Evolutionary conservation across 2,329 filamentous ascomycete species (phyloP).

Genomic region (Pseudogymnoascus sp.): DNA sequence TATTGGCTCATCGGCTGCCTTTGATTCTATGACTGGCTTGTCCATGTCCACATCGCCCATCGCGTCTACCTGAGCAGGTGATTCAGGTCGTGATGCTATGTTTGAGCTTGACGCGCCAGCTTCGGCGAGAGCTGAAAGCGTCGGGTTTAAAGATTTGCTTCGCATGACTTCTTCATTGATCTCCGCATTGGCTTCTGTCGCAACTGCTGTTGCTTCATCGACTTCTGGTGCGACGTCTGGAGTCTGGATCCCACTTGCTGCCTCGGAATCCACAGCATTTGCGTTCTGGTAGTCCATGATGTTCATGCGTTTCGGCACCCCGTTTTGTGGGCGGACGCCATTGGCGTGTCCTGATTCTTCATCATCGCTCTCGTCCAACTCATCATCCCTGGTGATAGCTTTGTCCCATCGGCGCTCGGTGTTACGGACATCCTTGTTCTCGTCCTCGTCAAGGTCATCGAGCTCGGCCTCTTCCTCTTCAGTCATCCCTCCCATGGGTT

Average conservation of each 20-base stretch:
- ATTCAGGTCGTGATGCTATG: constrained; percentile 24
- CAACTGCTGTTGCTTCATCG: constrained; percentile 21
- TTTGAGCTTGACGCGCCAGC: constrained; percentile 24
- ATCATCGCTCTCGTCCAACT: constrained; percentile 82
- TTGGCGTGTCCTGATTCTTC: constrained; percentile 71
- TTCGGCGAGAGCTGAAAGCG: constrained; percentile 7
- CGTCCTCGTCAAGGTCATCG: constrained; percentile 70
- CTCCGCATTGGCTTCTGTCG: constrained; percentile 26
- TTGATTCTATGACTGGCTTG: background rate
- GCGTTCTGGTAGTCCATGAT: constrained; percentile 55
- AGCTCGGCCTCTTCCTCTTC: constrained; percentile 60
- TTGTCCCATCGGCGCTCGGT: constrained; percentile 80
- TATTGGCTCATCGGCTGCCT: background rate
- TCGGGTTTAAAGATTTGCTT: constrained; percentile 22
- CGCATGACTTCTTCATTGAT: constrained; percentile 26
- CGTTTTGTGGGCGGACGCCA: constrained; percentile 49
- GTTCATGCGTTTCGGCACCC: constrained; percentile 44
- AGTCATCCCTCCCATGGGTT: constrained; percentile 53
- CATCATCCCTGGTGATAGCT: constrained; percentile 65
- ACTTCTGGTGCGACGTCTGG: constrained; percentile 20
- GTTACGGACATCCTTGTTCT: constrained; percentile 74
- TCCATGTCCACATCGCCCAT: constrained; percentile 30
- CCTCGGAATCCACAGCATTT: constrained; percentile 43
- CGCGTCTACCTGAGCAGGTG: constrained; percentile 20
- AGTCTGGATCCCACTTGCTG: constrained; percentile 43